Conservation (phyloP, 2,329 filamentous ascomycete species). For the Penicillium sp. region DNA sequence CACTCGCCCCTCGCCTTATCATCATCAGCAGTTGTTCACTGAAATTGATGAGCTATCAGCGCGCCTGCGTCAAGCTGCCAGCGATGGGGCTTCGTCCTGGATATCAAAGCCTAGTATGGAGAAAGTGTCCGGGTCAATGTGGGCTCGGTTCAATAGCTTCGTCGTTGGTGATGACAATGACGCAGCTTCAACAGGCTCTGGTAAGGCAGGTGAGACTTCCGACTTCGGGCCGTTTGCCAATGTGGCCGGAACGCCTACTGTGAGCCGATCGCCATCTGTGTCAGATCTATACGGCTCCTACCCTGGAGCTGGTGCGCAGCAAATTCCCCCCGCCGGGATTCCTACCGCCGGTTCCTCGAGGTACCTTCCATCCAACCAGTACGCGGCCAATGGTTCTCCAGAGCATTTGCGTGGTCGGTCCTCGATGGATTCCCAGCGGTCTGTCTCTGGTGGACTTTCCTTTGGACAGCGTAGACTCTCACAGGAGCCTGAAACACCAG, state of each 20-base stretch:
- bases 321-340: slow-evolving; percentile 34
- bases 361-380: slow-evolving; percentile 46
- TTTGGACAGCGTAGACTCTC: slow-evolving; percentile 38
- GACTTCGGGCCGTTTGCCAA: slow-evolving; percentile 80
- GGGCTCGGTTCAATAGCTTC: slow-evolving; percentile 94
- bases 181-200: slow-evolving; percentile 57
- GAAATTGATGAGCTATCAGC: slow-evolving; percentile 81
- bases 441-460: slow-evolving; percentile 34
- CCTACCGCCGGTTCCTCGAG: slow-evolving; percentile 38
- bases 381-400: slow-evolving; percentile 52
- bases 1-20: slow-evolving; percentile 82
- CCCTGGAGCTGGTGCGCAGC: slow-evolving; percentile 36
- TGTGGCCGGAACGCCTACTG: slow-evolving; percentile 71
- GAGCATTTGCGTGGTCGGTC: slow-evolving; percentile 52
- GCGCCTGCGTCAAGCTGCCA: slow-evolving; percentile 80
- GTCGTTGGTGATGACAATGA: slow-evolving; percentile 87
- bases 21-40: slow-evolving; percentile 71
- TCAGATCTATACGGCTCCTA: slow-evolving; percentile 73
- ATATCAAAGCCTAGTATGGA: slow-evolving; percentile 95
- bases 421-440: slow-evolving; percentile 50
- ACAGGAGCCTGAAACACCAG: slow-evolving; percentile 36
- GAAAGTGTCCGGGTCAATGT: slow-evolving; percentile 87
- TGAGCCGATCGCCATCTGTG: slow-evolving; percentile 71
- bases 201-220: slow-evolving; percentile 52
- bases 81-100: slow-evolving; percentile 80